Evolutionary conservation across 2,329 filamentous ascomycete genomes (phyloP).

Genomic region (Aurifilum marmelostoma): DNA sequence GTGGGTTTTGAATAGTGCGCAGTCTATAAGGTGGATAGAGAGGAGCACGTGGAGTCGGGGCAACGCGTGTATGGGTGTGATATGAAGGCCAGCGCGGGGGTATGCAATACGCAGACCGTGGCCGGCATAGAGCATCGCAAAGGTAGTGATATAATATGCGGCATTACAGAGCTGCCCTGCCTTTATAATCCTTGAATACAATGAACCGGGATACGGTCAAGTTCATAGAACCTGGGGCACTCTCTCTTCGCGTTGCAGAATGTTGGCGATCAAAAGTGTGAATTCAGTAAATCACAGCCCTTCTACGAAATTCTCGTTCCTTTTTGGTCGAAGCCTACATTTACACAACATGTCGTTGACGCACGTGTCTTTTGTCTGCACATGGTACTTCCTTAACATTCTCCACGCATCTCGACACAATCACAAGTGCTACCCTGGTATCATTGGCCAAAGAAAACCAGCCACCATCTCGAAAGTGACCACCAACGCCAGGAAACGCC

Average conservation of each 20-base stretch:
- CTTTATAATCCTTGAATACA: slow-evolving; percentile 12
- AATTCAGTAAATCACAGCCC: not conserved
- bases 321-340: no score
- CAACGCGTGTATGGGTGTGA: not conserved
- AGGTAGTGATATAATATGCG: not conserved
- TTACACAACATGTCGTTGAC: not conserved
- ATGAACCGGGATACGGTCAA: not conserved
- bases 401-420: not conserved
- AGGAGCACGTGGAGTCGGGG: not conserved
- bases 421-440: slow-evolving; percentile 16
- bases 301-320: no score
- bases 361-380: not conserved
- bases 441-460: slow-evolving; percentile 6
- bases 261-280: not conserved
- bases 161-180: slow-evolving; percentile 10
- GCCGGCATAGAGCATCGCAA: slow-evolving; percentile 7
- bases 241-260: not conserved
- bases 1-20: not conserved
- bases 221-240: slow-evolving; percentile 16
- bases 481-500: slow-evolving; percentile 25
- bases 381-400: not conserved
- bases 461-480: not conserved
- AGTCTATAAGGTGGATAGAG: not conserved
- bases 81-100: not conserved
- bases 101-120: slow-evolving; percentile 3